Evolutionary conservation across 2,329 filamentous ascomycete genomes (phyloP).

Genomic region (Phaeoacremonium minimum): DNA sequence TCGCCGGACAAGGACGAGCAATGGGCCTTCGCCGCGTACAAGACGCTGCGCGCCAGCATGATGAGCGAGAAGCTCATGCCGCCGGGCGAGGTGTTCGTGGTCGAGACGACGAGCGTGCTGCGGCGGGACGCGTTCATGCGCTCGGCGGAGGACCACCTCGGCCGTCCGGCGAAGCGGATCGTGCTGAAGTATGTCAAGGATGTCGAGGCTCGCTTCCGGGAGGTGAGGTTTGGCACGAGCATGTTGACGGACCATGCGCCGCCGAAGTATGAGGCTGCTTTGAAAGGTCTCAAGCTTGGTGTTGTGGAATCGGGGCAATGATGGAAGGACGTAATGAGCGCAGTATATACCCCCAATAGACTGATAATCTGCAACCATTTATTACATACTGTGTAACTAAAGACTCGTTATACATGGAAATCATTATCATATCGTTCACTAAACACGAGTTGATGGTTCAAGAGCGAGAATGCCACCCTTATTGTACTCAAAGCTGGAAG

Average conservation of each 20-base stretch:
- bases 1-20: slow-evolving; percentile 51
- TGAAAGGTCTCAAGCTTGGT: slow-evolving; percentile 54
- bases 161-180: slow-evolving; percentile 62
- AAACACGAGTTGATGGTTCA: no score
- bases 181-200: slow-evolving; percentile 68
- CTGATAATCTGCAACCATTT: no score
- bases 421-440: no score
- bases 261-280: slow-evolving; percentile 65
- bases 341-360: no score
- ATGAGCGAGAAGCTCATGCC: slow-evolving; percentile 66
- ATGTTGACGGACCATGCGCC: slow-evolving; percentile 77
- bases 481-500: no score
- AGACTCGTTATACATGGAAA: no score
- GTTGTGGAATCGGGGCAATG: no score
- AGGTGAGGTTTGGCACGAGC: slow-evolving; percentile 66
- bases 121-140: slow-evolving; percentile 60
- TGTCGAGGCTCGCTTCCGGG: slow-evolving; percentile 65
- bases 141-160: slow-evolving; percentile 31
- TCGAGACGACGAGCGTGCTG: slow-evolving; percentile 65
- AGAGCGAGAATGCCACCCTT: no score
- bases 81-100: slow-evolving; percentile 70
- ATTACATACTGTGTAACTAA: no score
- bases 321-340: no score
- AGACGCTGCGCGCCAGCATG: slow-evolving; percentile 64
- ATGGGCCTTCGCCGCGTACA: slow-evolving; percentile 66